phyloP scores from a whole-genome alignment of 1,139 yeast species.

The Candida glucosophila region DNA sequence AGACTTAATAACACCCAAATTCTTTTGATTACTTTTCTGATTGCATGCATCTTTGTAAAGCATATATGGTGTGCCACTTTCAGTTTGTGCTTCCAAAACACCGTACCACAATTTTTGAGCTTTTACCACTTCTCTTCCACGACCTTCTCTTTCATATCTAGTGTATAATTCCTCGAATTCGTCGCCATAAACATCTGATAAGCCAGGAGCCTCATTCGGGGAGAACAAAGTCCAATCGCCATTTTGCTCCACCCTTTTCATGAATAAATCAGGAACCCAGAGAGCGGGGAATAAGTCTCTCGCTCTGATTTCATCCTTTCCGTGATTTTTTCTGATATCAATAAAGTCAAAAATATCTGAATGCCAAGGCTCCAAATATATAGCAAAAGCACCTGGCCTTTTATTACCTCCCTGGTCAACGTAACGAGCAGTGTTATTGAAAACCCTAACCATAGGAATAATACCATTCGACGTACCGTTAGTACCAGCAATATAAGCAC shows the following conservation, averaged over 20 bases:
- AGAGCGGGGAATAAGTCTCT: conserved; percentile 50
- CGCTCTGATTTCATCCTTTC: conserved; percentile 48
- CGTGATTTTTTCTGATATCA: conserved; percentile 47
- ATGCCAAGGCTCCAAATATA: conserved; percentile 58
- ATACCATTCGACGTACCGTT: conserved; percentile 50
- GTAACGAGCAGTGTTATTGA: conserved; percentile 51
- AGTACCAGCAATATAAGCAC: conserved; percentile 43
- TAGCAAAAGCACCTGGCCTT: conserved; percentile 57
- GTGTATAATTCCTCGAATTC: conserved; percentile 38
- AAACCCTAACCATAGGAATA: conserved; percentile 52
- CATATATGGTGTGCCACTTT: conserved; percentile 54
- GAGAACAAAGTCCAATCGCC: conserved; percentile 48
- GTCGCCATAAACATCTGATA: conserved; percentile 41
- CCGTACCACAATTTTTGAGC: conserved; percentile 51
- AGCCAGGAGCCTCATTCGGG: conserved; percentile 45
- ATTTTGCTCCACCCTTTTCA: conserved; percentile 43
- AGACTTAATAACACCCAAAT: conserved; percentile 47
- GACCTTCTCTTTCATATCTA: conserved; percentile 36
- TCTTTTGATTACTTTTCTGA: conserved; percentile 43
- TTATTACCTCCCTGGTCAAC: conserved; percentile 60
- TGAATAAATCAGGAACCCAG: conserved; percentile 54
- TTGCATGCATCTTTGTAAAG: conserved; percentile 52
- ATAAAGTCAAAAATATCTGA: conserved; percentile 45
- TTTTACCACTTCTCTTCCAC: conserved; percentile 26
- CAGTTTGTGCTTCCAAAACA: conserved; percentile 48